Evolutionary conservation across 495 filamentous ascomycete species (phyloP).

Genomic region (Podospora anserina): DNA sequence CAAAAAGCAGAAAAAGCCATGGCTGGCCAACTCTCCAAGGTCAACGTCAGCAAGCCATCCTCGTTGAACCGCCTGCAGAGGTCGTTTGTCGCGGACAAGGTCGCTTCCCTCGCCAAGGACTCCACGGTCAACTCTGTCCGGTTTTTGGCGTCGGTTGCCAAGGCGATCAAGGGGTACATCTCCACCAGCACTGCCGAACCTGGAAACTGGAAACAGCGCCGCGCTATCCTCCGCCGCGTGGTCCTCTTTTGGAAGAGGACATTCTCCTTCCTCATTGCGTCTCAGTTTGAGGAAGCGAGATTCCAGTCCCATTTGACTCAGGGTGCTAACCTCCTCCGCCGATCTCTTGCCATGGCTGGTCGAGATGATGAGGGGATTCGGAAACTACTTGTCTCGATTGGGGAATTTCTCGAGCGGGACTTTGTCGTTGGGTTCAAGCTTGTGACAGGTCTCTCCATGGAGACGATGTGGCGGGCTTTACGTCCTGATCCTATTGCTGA

Average conservation of each 20-base stretch:
- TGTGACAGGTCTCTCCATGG: constrained; percentile 78
- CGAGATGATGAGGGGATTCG: constrained; percentile 25
- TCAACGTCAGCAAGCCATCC: constrained; percentile 51
- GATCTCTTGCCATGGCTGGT: constrained; percentile 17
- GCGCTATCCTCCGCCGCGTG: constrained; percentile 41
- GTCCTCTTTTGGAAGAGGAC: constrained; percentile 59
- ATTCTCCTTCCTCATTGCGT: constrained; percentile 42
- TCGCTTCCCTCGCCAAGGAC: constrained; percentile 61
- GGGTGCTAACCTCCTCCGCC: constrained; percentile 33
- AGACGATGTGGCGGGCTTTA: constrained; percentile 71
- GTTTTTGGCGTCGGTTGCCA: constrained; percentile 39
- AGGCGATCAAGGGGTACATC: constrained; percentile 35
- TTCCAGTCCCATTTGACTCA: constrained; percentile 53
- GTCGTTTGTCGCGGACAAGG: constrained; percentile 56
- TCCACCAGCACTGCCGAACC: constrained; percentile 24
- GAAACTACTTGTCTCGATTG: constrained; percentile 31
- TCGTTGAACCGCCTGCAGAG: constrained; percentile 67
- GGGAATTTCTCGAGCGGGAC: constrained; percentile 36
- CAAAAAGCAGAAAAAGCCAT: constrained; percentile 29
- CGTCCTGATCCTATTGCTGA: constrained; percentile 53
- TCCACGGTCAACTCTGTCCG: constrained; percentile 51
- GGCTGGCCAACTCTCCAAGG: constrained; percentile 33
- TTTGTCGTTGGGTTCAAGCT: constrained; percentile 56
- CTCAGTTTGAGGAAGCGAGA: constrained; percentile 49
- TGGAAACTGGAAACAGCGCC: constrained; percentile 34